Conservation (phyloP, 306 rosid species). For the Corylus avellana region DNA sequence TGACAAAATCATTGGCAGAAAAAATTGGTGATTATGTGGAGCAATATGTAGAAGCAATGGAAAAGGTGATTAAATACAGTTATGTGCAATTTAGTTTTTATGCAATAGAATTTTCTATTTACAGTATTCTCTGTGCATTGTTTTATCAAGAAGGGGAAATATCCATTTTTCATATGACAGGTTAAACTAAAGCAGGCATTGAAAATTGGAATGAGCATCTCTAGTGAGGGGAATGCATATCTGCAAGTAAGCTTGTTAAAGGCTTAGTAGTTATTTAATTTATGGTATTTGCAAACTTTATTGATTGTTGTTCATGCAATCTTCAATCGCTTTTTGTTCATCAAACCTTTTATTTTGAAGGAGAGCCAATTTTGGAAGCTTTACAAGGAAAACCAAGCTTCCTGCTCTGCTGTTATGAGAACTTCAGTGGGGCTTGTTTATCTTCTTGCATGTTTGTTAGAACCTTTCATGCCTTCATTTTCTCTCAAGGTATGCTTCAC, state of each 20-base stretch:
- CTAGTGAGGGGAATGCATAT: constrained; percentile 85
- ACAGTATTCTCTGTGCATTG: not conserved
- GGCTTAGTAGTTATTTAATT: constrained; percentile 11
- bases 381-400: constrained; percentile 75
- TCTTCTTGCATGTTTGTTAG: constrained; percentile 83
- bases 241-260: constrained; percentile 63
- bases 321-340: constrained; percentile 10
- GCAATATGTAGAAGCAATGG: constrained; percentile 88
- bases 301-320: not conserved
- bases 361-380: constrained; percentile 88
- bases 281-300: not conserved
- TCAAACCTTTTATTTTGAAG: constrained; percentile 29
- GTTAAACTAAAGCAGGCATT: constrained; percentile 95
- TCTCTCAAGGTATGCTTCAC: constrained; percentile 59
- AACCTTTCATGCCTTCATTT: constrained; percentile 94
- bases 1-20: constrained; percentile 58
- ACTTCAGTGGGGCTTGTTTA: constrained; percentile 86
- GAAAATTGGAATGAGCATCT: constrained; percentile 83
- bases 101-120: not conserved
- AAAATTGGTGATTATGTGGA: constrained; percentile 67
- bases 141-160: constrained; percentile 16
- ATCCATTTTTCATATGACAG: constrained; percentile 41
- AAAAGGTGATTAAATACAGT: constrained; percentile 60
- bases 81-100: constrained; percentile 9
- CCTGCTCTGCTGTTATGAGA: constrained; percentile 75